Percentiles rank a stretch among this genome's conserved stretches.
Evolutionary conservation across 2,329 filamentous ascomycete genomes (phyloP).

Genomic region (Fusarium sublunatum): DNA sequence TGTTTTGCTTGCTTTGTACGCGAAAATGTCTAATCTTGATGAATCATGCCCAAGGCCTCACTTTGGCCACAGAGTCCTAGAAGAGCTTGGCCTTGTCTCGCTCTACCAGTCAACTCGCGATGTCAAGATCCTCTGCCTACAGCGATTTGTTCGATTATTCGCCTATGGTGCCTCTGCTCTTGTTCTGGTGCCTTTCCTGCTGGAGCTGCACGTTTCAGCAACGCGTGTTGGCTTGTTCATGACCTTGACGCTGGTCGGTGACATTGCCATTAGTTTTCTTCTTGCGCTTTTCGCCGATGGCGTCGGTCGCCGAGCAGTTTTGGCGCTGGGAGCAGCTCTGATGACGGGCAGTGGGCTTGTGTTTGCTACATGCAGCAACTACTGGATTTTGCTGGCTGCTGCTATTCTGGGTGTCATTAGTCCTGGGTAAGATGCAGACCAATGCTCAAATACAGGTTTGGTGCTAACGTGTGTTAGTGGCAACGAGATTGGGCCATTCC

Average conservation of each 20-base stretch:
- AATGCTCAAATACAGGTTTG: fast-evolving
- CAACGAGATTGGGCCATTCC: conserved; percentile 72
- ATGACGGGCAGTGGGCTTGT: conserved; percentile 67
- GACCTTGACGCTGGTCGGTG: conserved; percentile 71
- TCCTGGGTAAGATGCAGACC: conserved; percentile 53
- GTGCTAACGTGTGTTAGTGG: conserved; percentile 55
- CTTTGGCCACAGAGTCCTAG: conserved; percentile 6
- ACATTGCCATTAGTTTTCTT: conserved; percentile 68
- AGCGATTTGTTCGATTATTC: conserved; percentile 71
- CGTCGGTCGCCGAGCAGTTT: conserved; percentile 64
- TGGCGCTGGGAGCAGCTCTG: conserved; percentile 64
- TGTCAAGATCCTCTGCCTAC: conserved; percentile 65
- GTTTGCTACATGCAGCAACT: conserved; percentile 65
- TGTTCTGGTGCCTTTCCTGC: conserved; percentile 67
- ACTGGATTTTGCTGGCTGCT: conserved; percentile 68
- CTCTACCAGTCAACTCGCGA: conserved; percentile 37
- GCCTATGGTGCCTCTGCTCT: conserved; percentile 71
- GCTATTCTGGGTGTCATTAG: conserved; percentile 72
- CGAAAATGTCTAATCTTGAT: background rate
- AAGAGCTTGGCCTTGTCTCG: conserved; percentile 46
- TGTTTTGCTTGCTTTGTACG: fast-evolving
- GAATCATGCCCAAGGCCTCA: background rate
- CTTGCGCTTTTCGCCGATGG: conserved; percentile 69
- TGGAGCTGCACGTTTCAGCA: conserved; percentile 61
- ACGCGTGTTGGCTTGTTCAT: conserved; percentile 71